Evolutionary conservation across 2,329 filamentous ascomycete genomes (phyloP), one percentile per base, ranked within the genome.

Genomic region (Didymella segeticola): DNA sequence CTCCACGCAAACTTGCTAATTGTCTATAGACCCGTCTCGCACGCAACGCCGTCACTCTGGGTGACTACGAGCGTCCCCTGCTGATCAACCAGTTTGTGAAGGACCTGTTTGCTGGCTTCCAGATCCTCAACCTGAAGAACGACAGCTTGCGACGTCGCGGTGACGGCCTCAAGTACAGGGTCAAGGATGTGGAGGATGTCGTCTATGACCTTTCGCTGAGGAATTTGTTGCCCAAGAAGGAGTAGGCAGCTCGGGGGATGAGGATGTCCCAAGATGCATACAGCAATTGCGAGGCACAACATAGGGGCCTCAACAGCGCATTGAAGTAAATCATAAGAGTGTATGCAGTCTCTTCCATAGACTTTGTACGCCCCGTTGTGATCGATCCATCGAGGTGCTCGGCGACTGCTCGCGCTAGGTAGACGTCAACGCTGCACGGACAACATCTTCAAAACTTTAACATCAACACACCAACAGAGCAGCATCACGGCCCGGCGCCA

Each of bases 141-240:
- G 95, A 99, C 74, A 87, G 87, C 19, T 78, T 99, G 69, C 85
- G 95, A 55, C 91, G 92, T 78, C 84, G 91, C 58, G 91, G 91
- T 50, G 95, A 99, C 77, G 89, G 89, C 5, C 89, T 99, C 76
- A 99, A 99, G 82, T 99, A 99, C 73, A 89, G 89, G 67, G 91
- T 99, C 69, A 99, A 98, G 82, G 93, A 96, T 74, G 91, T 97
- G 11, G 95, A 99, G 80, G 95, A 98, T 71, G 92, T 99, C 11
- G 93, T 98, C 43, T 99, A 99, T 71, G 95, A 99, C 74, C 79
- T 99, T 51, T 93, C 90, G 20, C 78, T 99, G 70, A 85, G 95
- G 54, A 93, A 95, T 43, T 75, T 98, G 69, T 82, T 96, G 11
- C 67, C 69, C 2, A 73, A 72, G 57, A 70, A 70, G 49, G 51